Percentiles rank a stretch among this genome's conserved stretches.
Conservation (phyloP, 1,284 basidiomycete genomes). For the Ceratobasidium sp. region DNA sequence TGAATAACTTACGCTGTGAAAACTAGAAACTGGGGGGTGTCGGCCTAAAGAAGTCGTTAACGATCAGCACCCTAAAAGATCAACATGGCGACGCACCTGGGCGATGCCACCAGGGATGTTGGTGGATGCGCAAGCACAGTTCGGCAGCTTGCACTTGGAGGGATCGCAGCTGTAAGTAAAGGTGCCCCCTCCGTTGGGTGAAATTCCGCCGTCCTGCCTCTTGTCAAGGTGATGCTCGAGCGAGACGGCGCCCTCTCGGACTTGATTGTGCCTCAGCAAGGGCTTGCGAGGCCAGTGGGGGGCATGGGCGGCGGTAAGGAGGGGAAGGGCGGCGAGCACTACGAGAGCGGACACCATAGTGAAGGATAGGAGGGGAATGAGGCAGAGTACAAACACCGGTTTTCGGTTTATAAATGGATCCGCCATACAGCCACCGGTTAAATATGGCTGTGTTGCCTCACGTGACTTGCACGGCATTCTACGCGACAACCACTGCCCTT, state of each 20-base stretch:
- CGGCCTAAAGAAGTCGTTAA: constrained; percentile 57
- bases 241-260: constrained; percentile 55
- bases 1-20: constrained; percentile 62
- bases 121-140: constrained; percentile 77
- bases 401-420: constrained; percentile 20
- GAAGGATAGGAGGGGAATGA: neutral
- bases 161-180: constrained; percentile 74
- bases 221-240: constrained; percentile 30
- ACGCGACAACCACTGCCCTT: constrained; percentile 35
- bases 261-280: constrained; percentile 61
- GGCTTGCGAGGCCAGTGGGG: constrained; percentile 55
- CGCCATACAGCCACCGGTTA: constrained; percentile 1
- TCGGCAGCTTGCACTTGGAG: constrained; percentile 70
- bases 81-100: constrained; percentile 60
- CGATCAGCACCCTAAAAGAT: constrained; percentile 13
- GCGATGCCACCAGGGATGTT: constrained; percentile 74
- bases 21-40: constrained; percentile 76
- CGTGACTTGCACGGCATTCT: constrained; percentile 13
- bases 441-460: neutral
- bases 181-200: constrained; percentile 59
- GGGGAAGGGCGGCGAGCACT: constrained; percentile 36
- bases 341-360: constrained; percentile 36
- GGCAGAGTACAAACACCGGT: neutral
- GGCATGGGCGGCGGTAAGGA: constrained; percentile 51
- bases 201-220: constrained; percentile 52